Evolutionary conservation across 305 asterid genomes (phyloP), one percentile per base, ranked within the genome.

Genomic region (Fraxinus albicans): DNA sequence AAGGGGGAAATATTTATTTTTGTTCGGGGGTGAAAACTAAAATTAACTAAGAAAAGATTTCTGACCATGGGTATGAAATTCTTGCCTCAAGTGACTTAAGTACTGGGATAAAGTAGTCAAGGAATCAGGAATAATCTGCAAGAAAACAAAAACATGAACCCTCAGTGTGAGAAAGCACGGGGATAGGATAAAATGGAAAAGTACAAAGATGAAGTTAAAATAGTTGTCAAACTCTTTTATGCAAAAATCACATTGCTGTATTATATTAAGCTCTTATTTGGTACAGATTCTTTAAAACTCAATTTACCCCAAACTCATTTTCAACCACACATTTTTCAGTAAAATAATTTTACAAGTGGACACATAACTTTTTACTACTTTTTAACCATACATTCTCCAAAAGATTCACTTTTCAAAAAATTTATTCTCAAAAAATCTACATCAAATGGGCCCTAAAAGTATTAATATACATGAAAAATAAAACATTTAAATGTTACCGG

Each of bases 111-210:
- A 90, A 53, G 99, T 96, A 77, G 95, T 90, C 90, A 96, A 84
- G 33, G 99, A 91, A 91, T 96, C 99, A 7, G 96, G 94, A 85
- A 96, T 92, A 84, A 91, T 86, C 98, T 96, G 93, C 91, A 86
- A 77, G 53, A 72, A 58, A 84, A 6, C 38, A 76, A 50, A 81
- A 83, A 69, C 40, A 55, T 38, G 6, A 81, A 80, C 15, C 6
- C 76, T 80, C 67, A 35, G 79, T 76, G 69, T 60, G 70, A 74
- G 70, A 67, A 80, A 63, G 70, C 34, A 83, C 60, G 72, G 42
- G 27, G 42, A 53, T 60, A 78, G 73, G 38, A 19, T 21, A 42
- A 23, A 67, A 77, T 25, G 6, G 13, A 44, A 58, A 75, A 80
- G 58, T 8, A 53, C 63, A 31, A 80, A 23, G 70, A 33, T 36